Evolutionary conservation across 352 stramenopile species (phyloP), one percentile per base, ranked within the genome.

Genomic region (Bremia lactucae): DNA sequence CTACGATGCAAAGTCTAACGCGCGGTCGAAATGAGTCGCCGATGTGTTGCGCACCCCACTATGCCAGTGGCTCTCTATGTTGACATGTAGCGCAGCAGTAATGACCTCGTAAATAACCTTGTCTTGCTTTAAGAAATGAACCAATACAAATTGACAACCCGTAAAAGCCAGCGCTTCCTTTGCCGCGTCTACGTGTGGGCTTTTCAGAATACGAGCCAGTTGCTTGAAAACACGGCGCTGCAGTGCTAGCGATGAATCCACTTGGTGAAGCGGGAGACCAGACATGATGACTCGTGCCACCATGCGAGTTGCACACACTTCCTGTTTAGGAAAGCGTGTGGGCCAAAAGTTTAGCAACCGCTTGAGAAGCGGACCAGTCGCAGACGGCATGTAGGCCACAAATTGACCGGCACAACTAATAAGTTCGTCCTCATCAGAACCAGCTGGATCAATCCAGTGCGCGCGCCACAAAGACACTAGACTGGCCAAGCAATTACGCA

Each of bases 251-350:
- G 48, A 55, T 13, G 42, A 13, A 11, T 81, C 66, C 0, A 83
- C 40, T 40, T 66, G 61, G 40, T 74, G 52, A 14, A 84, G 52
- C 28, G 74, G 79, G 4, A 74, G 69, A 11, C 77, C 79, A 6
- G 77, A 87, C 74, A 92, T 89, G 34, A 92, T 62, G 16, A 92
- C 69, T 22, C 80, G 80, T n/a, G 80, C 80, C 13, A 84, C 36
- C 69, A 86, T 87, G 21, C 77, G 80, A 46, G 84, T 86, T 6
- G 80, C 77, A 7, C 83, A 61, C 3, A 88, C 71, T 40, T 92
- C 66, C 37, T 84, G 63, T 24, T 68, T 62, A 3, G 80, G 80
- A 47, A 68, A 84, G 7, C 64, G 61, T n/a, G 59, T 58, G 7
- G 80, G 80, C 80, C 80, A 92, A 15, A 65, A 51, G 11, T 42